Conservation (phyloP, 2,329 filamentous ascomycete species). For the Hypoxylon sp. region DNA sequence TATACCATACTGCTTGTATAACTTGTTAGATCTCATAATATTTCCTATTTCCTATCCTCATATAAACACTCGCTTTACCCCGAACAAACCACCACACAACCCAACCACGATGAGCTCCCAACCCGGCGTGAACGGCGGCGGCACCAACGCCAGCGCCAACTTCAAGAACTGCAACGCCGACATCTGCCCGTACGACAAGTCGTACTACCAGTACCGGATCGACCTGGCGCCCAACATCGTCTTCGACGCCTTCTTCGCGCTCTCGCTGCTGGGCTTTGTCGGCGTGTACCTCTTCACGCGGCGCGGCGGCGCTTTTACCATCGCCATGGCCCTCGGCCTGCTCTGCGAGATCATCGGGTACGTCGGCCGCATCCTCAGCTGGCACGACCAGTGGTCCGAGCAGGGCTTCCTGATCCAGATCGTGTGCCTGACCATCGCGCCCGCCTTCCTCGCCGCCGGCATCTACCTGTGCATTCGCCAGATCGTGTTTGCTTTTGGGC, state of each 20-base stretch:
- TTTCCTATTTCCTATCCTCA: too few species aligned
- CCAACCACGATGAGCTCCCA: slow-evolving; percentile 26
- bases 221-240: slow-evolving; percentile 61
- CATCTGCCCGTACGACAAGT: slow-evolving; percentile 34
- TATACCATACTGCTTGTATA: too few species aligned
- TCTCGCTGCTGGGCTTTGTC: slow-evolving; percentile 55
- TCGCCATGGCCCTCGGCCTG: slow-evolving; percentile 63
- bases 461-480: slow-evolving; percentile 68
- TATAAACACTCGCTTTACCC: too few species aligned
- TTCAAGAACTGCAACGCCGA: slow-evolving; percentile 33
- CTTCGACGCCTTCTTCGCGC: slow-evolving; percentile 60
- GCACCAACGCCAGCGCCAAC: neutral
- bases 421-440: slow-evolving; percentile 69
- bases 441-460: slow-evolving; percentile 70
- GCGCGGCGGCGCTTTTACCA: slow-evolving; percentile 58
- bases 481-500: slow-evolving; percentile 58
- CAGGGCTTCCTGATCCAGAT: slow-evolving; percentile 64
- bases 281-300: slow-evolving; percentile 54
- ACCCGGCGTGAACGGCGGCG: slow-evolving; percentile 6
- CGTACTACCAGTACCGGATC: slow-evolving; percentile 63
- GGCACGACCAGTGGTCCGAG: slow-evolving; percentile 60
- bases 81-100: too few species aligned
- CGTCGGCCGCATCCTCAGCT: slow-evolving; percentile 63
- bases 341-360: slow-evolving; percentile 68
- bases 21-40: too few species aligned